These are phyloP conservation scores for Ramularia endophylla DNA, from an alignment of 2,329 filamentous ascomycete species.

Conservation along the genomic window DNA sequence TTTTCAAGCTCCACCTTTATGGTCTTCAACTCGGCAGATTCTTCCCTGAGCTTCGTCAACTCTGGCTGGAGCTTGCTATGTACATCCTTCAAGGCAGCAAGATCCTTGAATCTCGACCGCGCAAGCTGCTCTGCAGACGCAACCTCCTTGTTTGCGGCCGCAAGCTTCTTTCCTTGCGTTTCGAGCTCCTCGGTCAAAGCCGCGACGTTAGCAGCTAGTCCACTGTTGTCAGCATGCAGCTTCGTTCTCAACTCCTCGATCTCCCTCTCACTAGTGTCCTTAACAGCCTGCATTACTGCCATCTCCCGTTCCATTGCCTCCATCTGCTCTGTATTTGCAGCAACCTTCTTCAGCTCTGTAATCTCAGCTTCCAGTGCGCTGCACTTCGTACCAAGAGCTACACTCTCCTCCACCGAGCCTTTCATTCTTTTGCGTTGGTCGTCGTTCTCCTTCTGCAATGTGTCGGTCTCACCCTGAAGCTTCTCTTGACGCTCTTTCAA, in stretches of 20 bases:
- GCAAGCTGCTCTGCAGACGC: conserved; percentile 81
- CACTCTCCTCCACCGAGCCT: conserved; percentile 23
- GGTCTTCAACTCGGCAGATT: conserved; percentile 67
- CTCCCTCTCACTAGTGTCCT: conserved; percentile 66
- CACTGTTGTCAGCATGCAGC: conserved; percentile 41
- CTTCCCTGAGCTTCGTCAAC: conserved; percentile 68
- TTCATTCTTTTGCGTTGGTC: conserved; percentile 18
- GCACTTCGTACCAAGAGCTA: conserved; percentile 20
- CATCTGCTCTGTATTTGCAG: conserved; percentile 52
- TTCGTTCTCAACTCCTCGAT: conserved; percentile 51
- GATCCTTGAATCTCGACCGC: conserved; percentile 79
- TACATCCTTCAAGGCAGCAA: conserved; percentile 72
- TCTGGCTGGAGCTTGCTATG: conserved; percentile 84
- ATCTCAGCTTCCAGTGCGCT: conserved; percentile 58
- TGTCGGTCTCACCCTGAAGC: conserved; percentile 24
- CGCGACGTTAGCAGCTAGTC: conserved; percentile 47
- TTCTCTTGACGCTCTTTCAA: conserved; percentile 20
- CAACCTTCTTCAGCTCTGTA: conserved; percentile 35
- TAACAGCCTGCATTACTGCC: conserved; percentile 55
- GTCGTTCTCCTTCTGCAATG: conserved; percentile 19
- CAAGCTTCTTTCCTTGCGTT: conserved; percentile 63
- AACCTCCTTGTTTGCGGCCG: conserved; percentile 72
- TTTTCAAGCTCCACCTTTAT: conserved; percentile 68
- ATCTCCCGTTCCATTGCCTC: conserved; percentile 50
- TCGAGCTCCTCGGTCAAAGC: conserved; percentile 61